Evolutionary conservation across 306 rosid genomes (phyloP), one percentile per base, ranked within the genome.

Genomic region (Cicer cuneatum): DNA sequence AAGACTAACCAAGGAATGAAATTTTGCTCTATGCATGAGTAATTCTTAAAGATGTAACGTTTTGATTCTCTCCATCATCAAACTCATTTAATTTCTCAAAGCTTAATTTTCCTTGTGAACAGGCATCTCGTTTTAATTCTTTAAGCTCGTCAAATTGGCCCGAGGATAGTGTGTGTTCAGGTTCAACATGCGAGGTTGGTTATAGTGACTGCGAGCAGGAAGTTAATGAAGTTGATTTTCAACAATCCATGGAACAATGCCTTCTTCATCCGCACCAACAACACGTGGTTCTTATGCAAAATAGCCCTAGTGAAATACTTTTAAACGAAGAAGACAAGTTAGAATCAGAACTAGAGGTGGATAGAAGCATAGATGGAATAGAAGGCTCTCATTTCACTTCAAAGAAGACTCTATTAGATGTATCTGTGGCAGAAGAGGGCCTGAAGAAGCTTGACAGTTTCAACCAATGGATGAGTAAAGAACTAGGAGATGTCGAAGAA

Each of bases 391-490:
- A 33, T 59, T 80, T 80, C 72, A 66, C 81, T 54, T 66, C 57
- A 43, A 88, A 76, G 66, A 71, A 83, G 79, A 77, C 88, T 49
- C 71, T 66, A 58, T 75, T 87, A 42, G 90, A 81, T 78, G 83
- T 84, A 48, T 13, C 85, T 71, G 42, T 61, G 8, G 65, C 73
- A 52, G 91, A 85, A 78, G 83, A 70, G 63, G 85, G 90, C 72
- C 78, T 92, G 79, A 89, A 83, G 80, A 93, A 89, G 85, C 84
- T 79, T 33, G 96, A 90, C 80, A 93, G 97, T 81, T 93, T 90
- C 85, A 87, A 84, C 83, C 88, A 65, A 85, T 93, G 97, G 97
- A 88, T 90, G 92, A 85, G 83, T 73, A 89, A 78, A 74, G 97
- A 91, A 80, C 90, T 93, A 45, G 93, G 86, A 70, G 98, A 90